A percentile compares a stretch with the other conserved stretches of the same genome.
Conservation (phyloP, 495 filamentous ascomycete genomes). For the Chaetomidium leptoderma region DNA sequence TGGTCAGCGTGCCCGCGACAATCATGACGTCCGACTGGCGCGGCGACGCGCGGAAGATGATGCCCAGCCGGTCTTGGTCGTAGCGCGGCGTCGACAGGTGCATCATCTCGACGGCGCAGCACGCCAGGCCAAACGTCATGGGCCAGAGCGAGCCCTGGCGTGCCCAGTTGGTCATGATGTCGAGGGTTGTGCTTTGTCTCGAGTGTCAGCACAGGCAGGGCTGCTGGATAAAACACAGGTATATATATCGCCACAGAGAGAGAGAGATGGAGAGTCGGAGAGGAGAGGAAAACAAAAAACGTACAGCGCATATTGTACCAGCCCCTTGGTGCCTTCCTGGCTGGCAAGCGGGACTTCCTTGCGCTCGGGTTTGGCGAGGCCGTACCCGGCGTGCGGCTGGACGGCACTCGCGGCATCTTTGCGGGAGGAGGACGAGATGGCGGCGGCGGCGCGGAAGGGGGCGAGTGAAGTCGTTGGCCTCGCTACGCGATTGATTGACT, state of each 20-base stretch:
- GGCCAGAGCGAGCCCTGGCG: conserved; percentile 93
- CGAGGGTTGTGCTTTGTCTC: conserved; percentile 90
- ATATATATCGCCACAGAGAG: neutral
- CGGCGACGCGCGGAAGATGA: conserved; percentile 94
- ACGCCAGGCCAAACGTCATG: conserved; percentile 96
- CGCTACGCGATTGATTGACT: conserved; percentile 38
- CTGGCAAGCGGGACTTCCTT: conserved; percentile 81
- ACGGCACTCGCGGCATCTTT: conserved; percentile 51
- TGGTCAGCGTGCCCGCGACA: conserved; percentile 90
- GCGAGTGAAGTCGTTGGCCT: conserved; percentile 57
- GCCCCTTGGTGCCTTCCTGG: conserved; percentile 90
- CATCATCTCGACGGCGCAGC: conserved; percentile 99
- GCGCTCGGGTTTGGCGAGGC: conserved; percentile 40
- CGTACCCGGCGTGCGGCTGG: conserved; percentile 39
- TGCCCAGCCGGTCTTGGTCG: conserved; percentile 91
- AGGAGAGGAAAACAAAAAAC: too few species aligned
- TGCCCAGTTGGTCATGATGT: conserved; percentile 91
- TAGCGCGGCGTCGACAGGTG: conserved; percentile 93
- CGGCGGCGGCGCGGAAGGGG: conserved; percentile 59
- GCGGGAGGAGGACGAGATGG: conserved; percentile 59
- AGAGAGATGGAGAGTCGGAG: too few species aligned
- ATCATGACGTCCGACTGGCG: conserved; percentile 98
- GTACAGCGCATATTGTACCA: conserved; percentile 95
- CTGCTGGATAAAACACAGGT: too few species aligned
- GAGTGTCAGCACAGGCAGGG: too few species aligned